These are phyloP conservation scores for Fusarium anthophilum DNA, from an alignment of 2,329 filamentous ascomycete species.

Conservation along the genomic window DNA sequence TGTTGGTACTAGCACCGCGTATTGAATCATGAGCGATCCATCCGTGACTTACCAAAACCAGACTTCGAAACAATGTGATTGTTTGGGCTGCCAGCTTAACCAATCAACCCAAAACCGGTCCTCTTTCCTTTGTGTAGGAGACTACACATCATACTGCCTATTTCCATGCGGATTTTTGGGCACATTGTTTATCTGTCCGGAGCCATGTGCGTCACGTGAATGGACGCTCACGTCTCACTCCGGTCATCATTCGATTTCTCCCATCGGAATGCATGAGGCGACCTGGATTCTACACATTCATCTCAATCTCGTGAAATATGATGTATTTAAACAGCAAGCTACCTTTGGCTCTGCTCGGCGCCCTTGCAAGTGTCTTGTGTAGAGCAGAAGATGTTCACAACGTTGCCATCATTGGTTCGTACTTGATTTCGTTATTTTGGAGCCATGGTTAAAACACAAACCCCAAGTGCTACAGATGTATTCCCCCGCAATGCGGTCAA, in stretches of 20 bases:
- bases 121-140: background rate
- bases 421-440: background rate
- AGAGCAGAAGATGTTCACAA: conserved; percentile 42
- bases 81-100: background rate
- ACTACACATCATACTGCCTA: background rate
- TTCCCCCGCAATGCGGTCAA: background rate
- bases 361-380: conserved; percentile 19
- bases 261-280: background rate
- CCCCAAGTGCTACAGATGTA: background rate
- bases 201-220: conserved; percentile 11
- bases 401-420: conserved; percentile 51
- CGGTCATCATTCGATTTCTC: background rate
- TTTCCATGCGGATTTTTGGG: background rate
- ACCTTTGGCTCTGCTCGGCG: conserved; percentile 31
- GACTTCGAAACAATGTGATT: background rate
- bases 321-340: conserved; percentile 29
- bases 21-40: background rate
- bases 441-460: background rate
- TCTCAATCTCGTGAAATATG: background rate
- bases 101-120: background rate
- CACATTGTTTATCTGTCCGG: background rate
- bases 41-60: background rate
- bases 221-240: background rate
- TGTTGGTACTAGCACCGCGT: background rate
- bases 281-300: background rate